Percentiles rank a stretch among this genome's conserved stretches.
Conservation (phyloP, 768 basidiomycete genomes). For the Lactarius pseudohatsudake region DNA sequence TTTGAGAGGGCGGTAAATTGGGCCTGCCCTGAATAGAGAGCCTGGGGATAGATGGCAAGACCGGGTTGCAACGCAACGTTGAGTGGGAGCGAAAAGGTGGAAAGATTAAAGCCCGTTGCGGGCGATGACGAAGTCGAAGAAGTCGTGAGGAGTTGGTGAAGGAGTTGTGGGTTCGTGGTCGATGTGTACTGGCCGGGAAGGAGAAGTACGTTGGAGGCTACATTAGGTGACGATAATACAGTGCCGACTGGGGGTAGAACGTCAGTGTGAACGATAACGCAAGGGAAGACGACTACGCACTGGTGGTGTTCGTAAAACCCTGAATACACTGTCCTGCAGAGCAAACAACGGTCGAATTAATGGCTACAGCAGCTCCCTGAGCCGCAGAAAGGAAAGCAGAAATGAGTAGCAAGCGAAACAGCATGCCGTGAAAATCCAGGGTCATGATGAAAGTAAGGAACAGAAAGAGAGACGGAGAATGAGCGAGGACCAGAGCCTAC, state of each 20-base stretch:
- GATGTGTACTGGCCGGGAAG: slow-evolving; percentile 78
- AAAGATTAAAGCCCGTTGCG: slow-evolving; percentile 64
- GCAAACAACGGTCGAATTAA: slow-evolving; percentile 62
- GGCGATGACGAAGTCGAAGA: slow-evolving; percentile 58
- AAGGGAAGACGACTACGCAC: slow-evolving; percentile 43
- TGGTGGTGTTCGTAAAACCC: slow-evolving; percentile 70
- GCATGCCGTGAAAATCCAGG: slow-evolving; percentile 13
- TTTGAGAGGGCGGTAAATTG: slow-evolving; percentile 59
- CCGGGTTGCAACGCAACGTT: slow-evolving; percentile 67
- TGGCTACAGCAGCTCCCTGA: slow-evolving; percentile 5
- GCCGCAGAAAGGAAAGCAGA: slow-evolving; percentile 1
- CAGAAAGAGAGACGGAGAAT: neutral
- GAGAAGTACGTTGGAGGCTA: slow-evolving; percentile 55
- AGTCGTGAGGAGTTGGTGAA: slow-evolving; percentile 66
- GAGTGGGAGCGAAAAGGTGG: slow-evolving; percentile 60
- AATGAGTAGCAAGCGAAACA: slow-evolving; percentile 18
- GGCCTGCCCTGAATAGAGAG: slow-evolving; percentile 65
- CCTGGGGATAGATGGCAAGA: slow-evolving; percentile 58
- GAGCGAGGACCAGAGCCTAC: slow-evolving; percentile 15
- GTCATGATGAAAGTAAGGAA: slow-evolving; percentile 15
- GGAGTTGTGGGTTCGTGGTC: slow-evolving; percentile 67
- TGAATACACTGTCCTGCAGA: slow-evolving; percentile 88
- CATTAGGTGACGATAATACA: slow-evolving; percentile 56
- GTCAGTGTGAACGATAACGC: slow-evolving; percentile 3
- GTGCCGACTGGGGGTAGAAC: slow-evolving; percentile 59